A percentile compares a stretch with the other conserved stretches of the same genome.
Evolutionary conservation across 83 land plant species (phyloP).

Genomic region (Thuja plicata): DNA sequence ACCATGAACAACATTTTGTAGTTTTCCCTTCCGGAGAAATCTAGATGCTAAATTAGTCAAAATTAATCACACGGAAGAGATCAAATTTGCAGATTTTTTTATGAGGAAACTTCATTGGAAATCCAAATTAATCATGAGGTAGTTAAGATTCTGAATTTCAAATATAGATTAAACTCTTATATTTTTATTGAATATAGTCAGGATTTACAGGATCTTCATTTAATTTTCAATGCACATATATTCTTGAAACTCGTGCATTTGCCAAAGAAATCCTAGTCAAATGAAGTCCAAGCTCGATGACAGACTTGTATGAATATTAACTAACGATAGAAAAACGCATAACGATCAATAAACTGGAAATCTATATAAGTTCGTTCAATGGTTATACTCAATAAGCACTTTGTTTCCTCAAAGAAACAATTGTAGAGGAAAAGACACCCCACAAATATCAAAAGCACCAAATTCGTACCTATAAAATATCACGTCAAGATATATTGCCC

Average conservation of each 20-base stretch:
- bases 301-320: not conserved
- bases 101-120: not conserved
- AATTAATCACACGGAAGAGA: not conserved
- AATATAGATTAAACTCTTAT: not conserved
- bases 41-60: not conserved
- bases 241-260: not conserved
- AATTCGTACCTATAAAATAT: not conserved
- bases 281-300: not conserved
- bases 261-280: not conserved
- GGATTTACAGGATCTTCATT: not conserved
- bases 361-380: constrained; percentile 19
- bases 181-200: not conserved
- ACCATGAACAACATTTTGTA: constrained; percentile 8
- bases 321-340: not conserved
- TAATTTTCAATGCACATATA: not conserved
- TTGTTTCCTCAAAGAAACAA: constrained; percentile 23
- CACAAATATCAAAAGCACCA: not conserved
- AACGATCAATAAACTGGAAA: not conserved
- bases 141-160: not conserved
- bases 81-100: not conserved
- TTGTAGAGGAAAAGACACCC: constrained; percentile 28
- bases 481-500: not conserved
- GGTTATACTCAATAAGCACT: constrained; percentile 25
- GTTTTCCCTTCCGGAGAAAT: not conserved
- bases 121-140: not conserved